These are phyloP conservation scores for Ammopiptanthus mongolicus DNA, from an alignment of 306 rosid species.

Conservation along the genomic window DNA sequence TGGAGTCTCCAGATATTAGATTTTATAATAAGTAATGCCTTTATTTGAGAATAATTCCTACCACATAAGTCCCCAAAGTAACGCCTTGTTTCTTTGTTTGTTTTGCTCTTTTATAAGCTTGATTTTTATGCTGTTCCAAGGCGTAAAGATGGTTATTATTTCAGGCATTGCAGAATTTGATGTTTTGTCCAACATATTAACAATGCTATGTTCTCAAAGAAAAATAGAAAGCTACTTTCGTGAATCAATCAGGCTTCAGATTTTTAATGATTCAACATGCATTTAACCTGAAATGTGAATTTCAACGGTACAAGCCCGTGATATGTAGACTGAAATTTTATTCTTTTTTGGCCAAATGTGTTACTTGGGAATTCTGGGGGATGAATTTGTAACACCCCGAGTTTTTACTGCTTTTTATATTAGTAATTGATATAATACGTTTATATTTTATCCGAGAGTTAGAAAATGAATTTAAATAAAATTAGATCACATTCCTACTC, in stretches of 20 bases:
- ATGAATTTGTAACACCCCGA: too few relatives aligned
- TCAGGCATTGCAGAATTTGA: neutral
- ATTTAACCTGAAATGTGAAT: constrained; percentile 4
- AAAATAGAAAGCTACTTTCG: neutral
- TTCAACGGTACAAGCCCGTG: neutral
- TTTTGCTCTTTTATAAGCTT: neutral
- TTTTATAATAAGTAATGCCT: neutral
- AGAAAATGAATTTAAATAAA: too few relatives aligned
- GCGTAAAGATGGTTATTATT: neutral
- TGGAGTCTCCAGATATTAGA: neutral
- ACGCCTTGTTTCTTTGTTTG: too few relatives aligned
- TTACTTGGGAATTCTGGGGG: neutral
- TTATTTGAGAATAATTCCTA: neutral
- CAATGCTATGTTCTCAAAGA: neutral
- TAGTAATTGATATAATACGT: too few relatives aligned
- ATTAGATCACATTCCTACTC: too few relatives aligned
- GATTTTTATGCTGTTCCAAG: neutral
- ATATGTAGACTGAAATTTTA: neutral
- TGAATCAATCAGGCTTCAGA: neutral
- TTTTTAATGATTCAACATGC: neutral
- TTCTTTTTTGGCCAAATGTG: neutral
- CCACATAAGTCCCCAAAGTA: too few relatives aligned
- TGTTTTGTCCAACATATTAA: neutral
- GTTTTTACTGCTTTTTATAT: too few relatives aligned
- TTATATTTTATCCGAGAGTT: too few relatives aligned